Base-by-base conservation (phyloP, 306 rosid species). In the Cucurbita pepo region DNA sequence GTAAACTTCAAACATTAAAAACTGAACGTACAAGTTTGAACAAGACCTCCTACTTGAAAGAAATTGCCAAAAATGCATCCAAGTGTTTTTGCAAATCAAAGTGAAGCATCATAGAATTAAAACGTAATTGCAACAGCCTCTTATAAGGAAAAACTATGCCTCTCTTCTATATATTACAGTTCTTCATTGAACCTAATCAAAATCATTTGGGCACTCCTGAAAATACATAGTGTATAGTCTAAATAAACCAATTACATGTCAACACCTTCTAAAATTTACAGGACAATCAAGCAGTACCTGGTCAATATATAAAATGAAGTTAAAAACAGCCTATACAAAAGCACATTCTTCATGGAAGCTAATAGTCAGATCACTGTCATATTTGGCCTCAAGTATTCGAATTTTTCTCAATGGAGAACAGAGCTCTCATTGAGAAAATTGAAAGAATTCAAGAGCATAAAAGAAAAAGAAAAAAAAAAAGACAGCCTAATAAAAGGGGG, bases 1-100 rank as follows among this genome's bases (percentile, higher is more conserved):
- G 66, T 37, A 55, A 72, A 75, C 15, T 60, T 81, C 69, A 21
- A 40, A 51, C 8, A 80, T 71, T 76, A 55, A 47, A 13, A 52
- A 64, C 58, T 64, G 22, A 81, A 22, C 66, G n/a, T 79, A 36
- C 36, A 15, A 48, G 12, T 9, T 3, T 53, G 10, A 38, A 19
- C 67, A 45, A 30, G 34, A 30, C 34, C 34, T 30, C 0, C 34
- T 30, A 30, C 34, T 30, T 30, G 4, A 30, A 30, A 30, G 34
- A 30, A 30, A 66, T 21, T 44, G 10, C 41, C 48, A n/a, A 10
- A 10, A 62, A 19, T 44, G 71, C 71, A 65, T n/a, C 52, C 37
- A 65, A 10, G 3, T 22, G 21, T 18, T 44, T 21, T 44, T 45
- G 54, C 19, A 12, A 41, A 66, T 44, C 56, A 19, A 65, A 66